phyloP scores from a whole-genome alignment of 495 filamentous ascomycete species.

The Penicillium dipodomyicola region DNA sequence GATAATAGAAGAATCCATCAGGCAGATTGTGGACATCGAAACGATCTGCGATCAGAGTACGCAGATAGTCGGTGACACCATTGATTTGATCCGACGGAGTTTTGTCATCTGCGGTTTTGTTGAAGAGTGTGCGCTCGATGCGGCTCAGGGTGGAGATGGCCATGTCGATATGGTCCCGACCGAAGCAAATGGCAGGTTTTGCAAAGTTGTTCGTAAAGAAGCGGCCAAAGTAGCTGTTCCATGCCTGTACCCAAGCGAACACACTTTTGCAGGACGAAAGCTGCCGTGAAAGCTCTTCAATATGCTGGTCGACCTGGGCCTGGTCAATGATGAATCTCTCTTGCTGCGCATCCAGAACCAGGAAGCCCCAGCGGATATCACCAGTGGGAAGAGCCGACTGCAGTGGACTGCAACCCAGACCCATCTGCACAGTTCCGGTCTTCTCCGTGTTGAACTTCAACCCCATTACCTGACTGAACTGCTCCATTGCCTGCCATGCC shows the following conservation, averaged over 20 bases:
- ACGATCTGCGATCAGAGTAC: slow-evolving; percentile 48
- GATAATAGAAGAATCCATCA: slow-evolving; percentile 67
- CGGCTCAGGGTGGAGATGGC: slow-evolving; percentile 57
- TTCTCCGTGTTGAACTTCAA: slow-evolving; percentile 57
- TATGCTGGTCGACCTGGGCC: slow-evolving; percentile 59
- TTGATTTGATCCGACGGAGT: slow-evolving; percentile 19
- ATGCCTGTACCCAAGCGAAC: slow-evolving; percentile 63
- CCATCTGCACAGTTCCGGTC: slow-evolving; percentile 54
- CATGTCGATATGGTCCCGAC: slow-evolving; percentile 60
- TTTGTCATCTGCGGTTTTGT: slow-evolving; percentile 9
- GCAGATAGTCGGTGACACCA: slow-evolving; percentile 59
- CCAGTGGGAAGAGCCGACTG: slow-evolving; percentile 44
- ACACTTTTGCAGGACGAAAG: slow-evolving; percentile 55
- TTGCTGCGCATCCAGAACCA: slow-evolving; percentile 53
- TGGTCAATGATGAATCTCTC: slow-evolving; percentile 64
- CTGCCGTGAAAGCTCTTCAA: slow-evolving; percentile 57
- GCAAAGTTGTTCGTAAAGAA: slow-evolving; percentile 70
- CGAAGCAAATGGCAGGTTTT: slow-evolving; percentile 62
- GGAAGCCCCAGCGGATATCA: slow-evolving; percentile 65
- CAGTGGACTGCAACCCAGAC: not conserved
- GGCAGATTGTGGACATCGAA: slow-evolving; percentile 58
- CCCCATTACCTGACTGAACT: slow-evolving; percentile 55
- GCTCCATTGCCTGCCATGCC: slow-evolving; percentile 57
- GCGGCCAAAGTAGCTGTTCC: slow-evolving; percentile 61
- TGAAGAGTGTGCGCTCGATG: slow-evolving; percentile 58